Percentiles rank a stretch among this genome's conserved stretches.
Evolutionary conservation across 495 filamentous ascomycete genomes (phyloP).

Genomic region (Neurospora sp.): DNA sequence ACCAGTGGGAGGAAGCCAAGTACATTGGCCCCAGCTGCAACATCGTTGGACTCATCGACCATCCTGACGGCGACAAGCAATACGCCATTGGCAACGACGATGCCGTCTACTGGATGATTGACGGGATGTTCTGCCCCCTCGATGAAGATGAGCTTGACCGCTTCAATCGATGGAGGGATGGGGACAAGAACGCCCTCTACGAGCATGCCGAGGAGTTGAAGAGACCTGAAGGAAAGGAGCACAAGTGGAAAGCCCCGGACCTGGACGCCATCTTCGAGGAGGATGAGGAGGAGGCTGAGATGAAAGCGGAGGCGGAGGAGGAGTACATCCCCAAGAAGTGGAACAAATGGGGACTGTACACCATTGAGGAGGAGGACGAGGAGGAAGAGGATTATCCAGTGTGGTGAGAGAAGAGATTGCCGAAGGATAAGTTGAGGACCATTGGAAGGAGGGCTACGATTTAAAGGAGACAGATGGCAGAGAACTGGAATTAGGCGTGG

Average conservation of each 20-base stretch:
- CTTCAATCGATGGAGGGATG: neutral
- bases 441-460: fast-evolving
- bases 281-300: neutral
- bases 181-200: fast-evolving
- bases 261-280: neutral
- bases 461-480: neutral
- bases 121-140: neutral
- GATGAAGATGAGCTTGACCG: neutral
- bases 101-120: fast-evolving
- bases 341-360: neutral
- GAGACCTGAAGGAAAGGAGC: fast-evolving
- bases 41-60: neutral
- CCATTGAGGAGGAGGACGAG: neutral
- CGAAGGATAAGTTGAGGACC: fast-evolving
- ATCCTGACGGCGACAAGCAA: neutral
- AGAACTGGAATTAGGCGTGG: fast-evolving
- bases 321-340: neutral
- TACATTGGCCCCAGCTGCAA: neutral
- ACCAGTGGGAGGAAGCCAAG: neutral
- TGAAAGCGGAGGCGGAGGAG: neutral
- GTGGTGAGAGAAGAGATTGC: neutral
- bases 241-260: neutral
- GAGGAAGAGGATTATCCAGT: neutral
- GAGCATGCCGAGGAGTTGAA: fast-evolving
- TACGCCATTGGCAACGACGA: neutral